Conservation (phyloP, 805 yeast genomes). For the Teunomyces atbi region DNA sequence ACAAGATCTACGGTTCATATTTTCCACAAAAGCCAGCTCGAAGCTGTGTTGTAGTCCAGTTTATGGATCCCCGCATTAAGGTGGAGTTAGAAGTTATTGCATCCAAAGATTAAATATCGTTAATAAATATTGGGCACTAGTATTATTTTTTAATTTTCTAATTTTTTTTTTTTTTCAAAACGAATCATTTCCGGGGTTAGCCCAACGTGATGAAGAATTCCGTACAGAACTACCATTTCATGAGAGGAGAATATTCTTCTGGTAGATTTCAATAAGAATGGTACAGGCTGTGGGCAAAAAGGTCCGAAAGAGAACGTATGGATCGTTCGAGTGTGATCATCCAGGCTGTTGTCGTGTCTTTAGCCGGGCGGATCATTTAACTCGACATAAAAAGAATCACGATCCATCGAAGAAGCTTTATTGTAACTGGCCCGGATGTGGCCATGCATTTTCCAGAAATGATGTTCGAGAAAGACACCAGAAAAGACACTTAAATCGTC, state of each 20-base stretch:
- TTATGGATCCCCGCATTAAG: conserved; percentile 49
- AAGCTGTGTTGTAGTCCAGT: conserved; percentile 50
- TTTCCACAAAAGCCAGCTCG: conserved; percentile 53
- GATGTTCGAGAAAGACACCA: conserved; percentile 10
- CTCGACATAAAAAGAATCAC: conserved; percentile 10
- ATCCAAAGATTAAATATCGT: conserved; percentile 17
- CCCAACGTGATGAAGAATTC: background rate
- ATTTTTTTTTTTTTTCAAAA: background rate
- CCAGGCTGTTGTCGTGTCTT: conserved; percentile 6
- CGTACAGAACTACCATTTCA: no score
- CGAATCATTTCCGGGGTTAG: background rate
- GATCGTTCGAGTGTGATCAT: conserved; percentile 11
- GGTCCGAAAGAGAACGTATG: conserved; percentile 20
- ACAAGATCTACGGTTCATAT: conserved; percentile 44
- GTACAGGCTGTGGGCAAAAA: background rate
- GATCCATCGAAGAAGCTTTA: conserved; percentile 6
- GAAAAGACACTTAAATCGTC: conserved; percentile 1
- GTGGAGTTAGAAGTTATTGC: conserved; percentile 55
- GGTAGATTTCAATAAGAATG: background rate
- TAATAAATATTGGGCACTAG: background rate
- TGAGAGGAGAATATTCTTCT: background rate
- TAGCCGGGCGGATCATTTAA: conserved; percentile 9
- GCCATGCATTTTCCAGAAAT: conserved; percentile 6
- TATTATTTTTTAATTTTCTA: background rate
- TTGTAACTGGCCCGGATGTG: conserved; percentile 10